Evolutionary conservation across 139 green algal species (phyloP).

Genomic region (Picochlorum sp.): DNA sequence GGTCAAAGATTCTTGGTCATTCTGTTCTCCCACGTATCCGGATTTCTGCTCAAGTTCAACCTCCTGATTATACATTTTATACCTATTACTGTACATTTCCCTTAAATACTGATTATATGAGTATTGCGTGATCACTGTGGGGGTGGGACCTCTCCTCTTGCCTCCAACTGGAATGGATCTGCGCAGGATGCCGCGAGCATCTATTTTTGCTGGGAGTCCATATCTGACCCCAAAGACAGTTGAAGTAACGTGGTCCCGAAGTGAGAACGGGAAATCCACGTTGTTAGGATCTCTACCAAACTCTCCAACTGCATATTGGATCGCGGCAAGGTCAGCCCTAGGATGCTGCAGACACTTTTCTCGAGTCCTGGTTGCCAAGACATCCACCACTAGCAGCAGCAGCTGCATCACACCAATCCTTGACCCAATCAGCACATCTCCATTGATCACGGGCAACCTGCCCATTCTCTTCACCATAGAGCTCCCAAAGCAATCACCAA

Average conservation of each 20-base stretch:
- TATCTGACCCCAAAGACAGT: slow-evolving; percentile 1
- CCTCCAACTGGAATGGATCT: not conserved
- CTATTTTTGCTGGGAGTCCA: slow-evolving; percentile 1
- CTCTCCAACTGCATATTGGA: not conserved
- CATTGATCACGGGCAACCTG: not conserved
- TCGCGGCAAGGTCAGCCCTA: not conserved
- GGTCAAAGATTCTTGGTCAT: not conserved
- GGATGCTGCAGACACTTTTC: not conserved
- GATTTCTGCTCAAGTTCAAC: not conserved
- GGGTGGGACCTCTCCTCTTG: not conserved
- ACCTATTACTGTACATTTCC: not conserved
- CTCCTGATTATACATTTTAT: not conserved
- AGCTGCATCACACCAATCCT: not conserved
- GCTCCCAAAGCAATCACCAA: not conserved
- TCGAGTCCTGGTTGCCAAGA: not conserved
- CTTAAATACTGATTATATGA: not conserved
- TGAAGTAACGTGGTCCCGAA: not conserved
- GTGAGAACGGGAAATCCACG: slow-evolving; percentile 1
- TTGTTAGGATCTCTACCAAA: not conserved
- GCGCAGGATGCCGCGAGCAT: not conserved
- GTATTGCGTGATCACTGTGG: slow-evolving; percentile 4
- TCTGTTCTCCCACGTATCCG: not conserved
- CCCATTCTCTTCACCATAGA: not conserved
- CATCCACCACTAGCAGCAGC: not conserved
- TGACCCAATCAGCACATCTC: not conserved